Evolutionary conservation across 148 eudicot genomes (phyloP).

Genomic region (Agrostemma githago): DNA sequence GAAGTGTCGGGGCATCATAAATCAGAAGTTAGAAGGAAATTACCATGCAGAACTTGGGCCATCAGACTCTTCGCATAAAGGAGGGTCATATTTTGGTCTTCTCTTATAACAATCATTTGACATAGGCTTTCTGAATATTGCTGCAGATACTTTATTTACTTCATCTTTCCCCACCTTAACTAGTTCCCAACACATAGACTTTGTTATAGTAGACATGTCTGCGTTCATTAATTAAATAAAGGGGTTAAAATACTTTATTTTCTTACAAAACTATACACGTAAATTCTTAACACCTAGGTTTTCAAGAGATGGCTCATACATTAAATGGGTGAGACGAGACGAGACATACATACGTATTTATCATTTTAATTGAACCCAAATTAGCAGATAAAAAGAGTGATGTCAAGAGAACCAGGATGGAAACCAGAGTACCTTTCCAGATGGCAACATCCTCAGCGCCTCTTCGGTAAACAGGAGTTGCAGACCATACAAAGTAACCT

Average conservation of each 20-base stretch:
- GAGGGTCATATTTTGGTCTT: slow-evolving; percentile 41
- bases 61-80: slow-evolving; percentile 43
- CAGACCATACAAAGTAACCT: slow-evolving; percentile 82
- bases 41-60: slow-evolving; percentile 63
- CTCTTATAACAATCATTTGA: slow-evolving; percentile 61
- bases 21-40: slow-evolving; percentile 10
- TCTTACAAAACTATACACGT: neutral
- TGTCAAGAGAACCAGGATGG: neutral
- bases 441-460: slow-evolving; percentile 46
- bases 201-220: slow-evolving; percentile 55
- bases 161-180: slow-evolving; percentile 38
- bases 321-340: neutral
- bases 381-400: neutral
- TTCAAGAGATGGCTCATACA: neutral
- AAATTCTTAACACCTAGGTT: neutral
- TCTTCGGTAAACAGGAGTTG: slow-evolving; percentile 71
- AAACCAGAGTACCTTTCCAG: slow-evolving; percentile 45
- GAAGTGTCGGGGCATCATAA: too few relatives aligned
- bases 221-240: slow-evolving; percentile 17
- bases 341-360: too few relatives aligned
- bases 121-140: slow-evolving; percentile 60
- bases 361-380: too few relatives aligned
- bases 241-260: neutral
- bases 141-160: slow-evolving; percentile 53
- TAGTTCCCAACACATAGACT: slow-evolving; percentile 66